Percentiles rank a stretch among this genome's conserved stretches.
These are phyloP conservation scores for Ordospora pajunii DNA, from an alignment of 371 early-diverging fungal species.

Conservation along the genomic window DNA sequence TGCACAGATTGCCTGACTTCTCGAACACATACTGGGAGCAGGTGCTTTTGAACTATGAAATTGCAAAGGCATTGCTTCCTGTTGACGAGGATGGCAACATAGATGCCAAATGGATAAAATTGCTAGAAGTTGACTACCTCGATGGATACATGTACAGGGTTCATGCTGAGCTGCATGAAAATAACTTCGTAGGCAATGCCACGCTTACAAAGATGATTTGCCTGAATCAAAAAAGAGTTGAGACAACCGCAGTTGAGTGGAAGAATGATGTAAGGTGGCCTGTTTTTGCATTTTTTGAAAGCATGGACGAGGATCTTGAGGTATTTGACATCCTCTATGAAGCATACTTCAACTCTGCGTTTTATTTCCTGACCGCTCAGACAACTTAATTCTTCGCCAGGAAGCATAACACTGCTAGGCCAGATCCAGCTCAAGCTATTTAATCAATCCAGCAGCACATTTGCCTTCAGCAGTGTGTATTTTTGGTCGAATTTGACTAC, in stretches of 20 bases:
- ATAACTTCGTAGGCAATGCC: slow-evolving; percentile 46
- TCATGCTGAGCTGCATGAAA: slow-evolving; percentile 34
- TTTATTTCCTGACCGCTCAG: slow-evolving; percentile 6
- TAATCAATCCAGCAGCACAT: not conserved
- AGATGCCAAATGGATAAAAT: slow-evolving; percentile 32
- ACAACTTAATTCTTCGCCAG: not conserved
- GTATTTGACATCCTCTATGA: slow-evolving; percentile 56
- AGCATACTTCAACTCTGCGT: slow-evolving; percentile 39
- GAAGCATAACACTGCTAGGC: too few species aligned
- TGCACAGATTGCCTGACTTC: not conserved
- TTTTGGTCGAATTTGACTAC: not conserved
- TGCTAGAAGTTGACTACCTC: slow-evolving; percentile 45
- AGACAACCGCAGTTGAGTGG: slow-evolving; percentile 41
- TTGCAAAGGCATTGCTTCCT: slow-evolving; percentile 7
- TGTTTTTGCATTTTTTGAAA: slow-evolving; percentile 45
- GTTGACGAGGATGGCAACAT: not conserved
- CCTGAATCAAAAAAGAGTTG: slow-evolving; percentile 4
- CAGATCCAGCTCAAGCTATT: too few species aligned
- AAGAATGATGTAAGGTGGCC: slow-evolving; percentile 28
- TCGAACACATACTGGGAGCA: not conserved
- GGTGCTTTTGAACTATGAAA: slow-evolving; percentile 11
- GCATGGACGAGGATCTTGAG: slow-evolving; percentile 25
- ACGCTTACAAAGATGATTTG: slow-evolving; percentile 43
- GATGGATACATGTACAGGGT: slow-evolving; percentile 42
- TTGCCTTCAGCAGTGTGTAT: not conserved